phyloP scores from a whole-genome alignment of 2,329 filamentous ascomycete genomes.

The Nannizziopsis arthrosporioides region DNA sequence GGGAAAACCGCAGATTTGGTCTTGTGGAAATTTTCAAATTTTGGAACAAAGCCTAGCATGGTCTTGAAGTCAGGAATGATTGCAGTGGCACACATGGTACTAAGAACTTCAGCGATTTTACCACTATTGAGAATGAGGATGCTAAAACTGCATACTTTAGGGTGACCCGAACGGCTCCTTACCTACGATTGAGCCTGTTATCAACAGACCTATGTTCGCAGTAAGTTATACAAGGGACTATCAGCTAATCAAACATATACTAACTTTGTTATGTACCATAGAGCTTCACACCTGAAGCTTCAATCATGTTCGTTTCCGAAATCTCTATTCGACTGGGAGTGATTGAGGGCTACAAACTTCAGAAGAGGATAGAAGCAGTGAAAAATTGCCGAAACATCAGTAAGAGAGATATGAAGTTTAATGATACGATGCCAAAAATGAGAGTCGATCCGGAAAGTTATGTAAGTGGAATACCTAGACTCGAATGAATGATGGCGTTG shows the following conservation, averaged over 20 bases:
- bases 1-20: constrained; percentile 86
- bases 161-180: constrained; percentile 75
- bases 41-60: constrained; percentile 71
- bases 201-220: constrained; percentile 78
- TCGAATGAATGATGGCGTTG: constrained; percentile 2
- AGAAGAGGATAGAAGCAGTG: constrained; percentile 70
- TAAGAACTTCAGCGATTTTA: constrained; percentile 14
- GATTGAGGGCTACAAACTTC: constrained; percentile 60
- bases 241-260: neutral
- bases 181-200: constrained; percentile 73
- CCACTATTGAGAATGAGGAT: neutral
- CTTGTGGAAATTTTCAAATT: constrained; percentile 72
- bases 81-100: constrained; percentile 69
- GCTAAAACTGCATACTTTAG: constrained; percentile 29
- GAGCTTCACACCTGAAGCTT: constrained; percentile 53
- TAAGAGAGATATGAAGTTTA: constrained; percentile 86
- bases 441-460: constrained; percentile 86
- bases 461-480: constrained; percentile 27
- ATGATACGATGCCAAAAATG: constrained; percentile 74
- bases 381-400: constrained; percentile 60
- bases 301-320: constrained; percentile 72
- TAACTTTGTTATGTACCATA: neutral
- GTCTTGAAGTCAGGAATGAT: constrained; percentile 86
- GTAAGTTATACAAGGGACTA: constrained; percentile 21
- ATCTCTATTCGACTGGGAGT: constrained; percentile 56